Conservation (phyloP, 1,139 yeast genomes). For the Blastobotrys ciferrii region DNA sequence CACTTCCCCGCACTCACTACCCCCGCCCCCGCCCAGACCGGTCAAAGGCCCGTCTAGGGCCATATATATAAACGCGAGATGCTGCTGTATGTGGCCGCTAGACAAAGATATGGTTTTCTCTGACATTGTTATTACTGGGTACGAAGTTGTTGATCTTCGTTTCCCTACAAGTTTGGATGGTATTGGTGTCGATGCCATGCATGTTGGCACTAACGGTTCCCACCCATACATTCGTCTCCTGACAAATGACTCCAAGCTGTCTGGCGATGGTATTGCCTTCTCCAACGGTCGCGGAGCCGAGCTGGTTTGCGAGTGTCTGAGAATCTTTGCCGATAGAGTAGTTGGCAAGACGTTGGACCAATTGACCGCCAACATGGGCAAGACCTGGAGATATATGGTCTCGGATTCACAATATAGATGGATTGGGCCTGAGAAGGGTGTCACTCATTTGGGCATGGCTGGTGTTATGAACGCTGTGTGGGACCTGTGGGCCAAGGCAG, state of each 20-base stretch:
- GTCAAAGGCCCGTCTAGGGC: background rate
- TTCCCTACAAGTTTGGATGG: constrained; percentile 40
- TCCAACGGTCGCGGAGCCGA: constrained; percentile 33
- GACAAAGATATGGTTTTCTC: background rate
- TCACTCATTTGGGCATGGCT: constrained; percentile 35
- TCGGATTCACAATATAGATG: constrained; percentile 39
- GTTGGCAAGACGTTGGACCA: constrained; percentile 29
- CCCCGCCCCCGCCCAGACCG: background rate
- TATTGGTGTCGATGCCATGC: constrained; percentile 41
- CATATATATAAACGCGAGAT: too few relatives aligned
- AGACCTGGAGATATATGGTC: constrained; percentile 39
- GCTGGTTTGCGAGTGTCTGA: constrained; percentile 28
- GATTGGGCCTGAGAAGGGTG: constrained; percentile 41
- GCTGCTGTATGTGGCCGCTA: too few relatives aligned
- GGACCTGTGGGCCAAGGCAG: constrained; percentile 39
- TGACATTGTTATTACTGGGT: background rate
- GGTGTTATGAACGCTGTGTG: constrained; percentile 37
- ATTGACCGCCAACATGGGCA: constrained; percentile 37
- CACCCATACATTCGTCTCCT: background rate
- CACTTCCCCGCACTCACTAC: background rate
- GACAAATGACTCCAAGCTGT: background rate
- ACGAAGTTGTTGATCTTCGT: constrained; percentile 21
- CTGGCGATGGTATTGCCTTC: constrained; percentile 30
- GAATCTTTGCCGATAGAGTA: constrained; percentile 28
- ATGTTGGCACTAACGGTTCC: constrained; percentile 38